Base-by-base conservation (phyloP, 345 rosid species). In the Melaleuca alternifolia region DNA sequence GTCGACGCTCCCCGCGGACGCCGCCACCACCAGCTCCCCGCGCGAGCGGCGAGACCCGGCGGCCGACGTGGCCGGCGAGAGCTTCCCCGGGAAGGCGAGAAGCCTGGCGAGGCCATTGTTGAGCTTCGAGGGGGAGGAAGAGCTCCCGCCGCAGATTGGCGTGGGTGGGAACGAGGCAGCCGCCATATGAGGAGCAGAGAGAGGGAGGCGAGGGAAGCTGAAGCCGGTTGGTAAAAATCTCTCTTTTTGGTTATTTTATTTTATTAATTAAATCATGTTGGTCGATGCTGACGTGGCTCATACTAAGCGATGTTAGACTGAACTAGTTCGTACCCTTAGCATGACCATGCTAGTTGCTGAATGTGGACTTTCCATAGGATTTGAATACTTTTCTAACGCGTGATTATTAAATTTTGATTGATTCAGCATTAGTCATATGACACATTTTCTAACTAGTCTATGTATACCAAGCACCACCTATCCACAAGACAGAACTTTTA, bases 221-320 rank as follows among this genome's bases (percentile, higher is more conserved):
- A 33, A 33, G 79, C 37, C 79, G 79, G 46, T 46, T 6, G 7
- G 75, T 7, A 61, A 10, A 15, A 28, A 37, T 61, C 24, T 65
- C 12, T 65, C 44, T 0, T 71, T 16, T 33, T 33, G 1, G 12
- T 33, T 62, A 16, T 10, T 1, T 2, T 33, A 7, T 16, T 8
- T 33, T 65, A 41, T 41, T 10, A 33, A 71, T 1, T 6, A 71
- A 71, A 71, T 2, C 24, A 11, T 5, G 79, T 18, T 28, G 24
- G 24, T 33, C 24, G 11, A 71, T 33, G 79, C 79, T 33, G 79
- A 71, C 79, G 79, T 71, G 79, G 79, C 48, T 5, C 33, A 16
- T 0, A 71, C 79, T 41, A 0, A 71, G 37, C 48, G 16, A 71
- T 2, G 0, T 33, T 16, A 0, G 4, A 4, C 24, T 21, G 79